Evolutionary conservation across 306 rosid genomes (phyloP), one percentile per base, ranked within the genome.

Genomic region (Corylus heterophylla): DNA sequence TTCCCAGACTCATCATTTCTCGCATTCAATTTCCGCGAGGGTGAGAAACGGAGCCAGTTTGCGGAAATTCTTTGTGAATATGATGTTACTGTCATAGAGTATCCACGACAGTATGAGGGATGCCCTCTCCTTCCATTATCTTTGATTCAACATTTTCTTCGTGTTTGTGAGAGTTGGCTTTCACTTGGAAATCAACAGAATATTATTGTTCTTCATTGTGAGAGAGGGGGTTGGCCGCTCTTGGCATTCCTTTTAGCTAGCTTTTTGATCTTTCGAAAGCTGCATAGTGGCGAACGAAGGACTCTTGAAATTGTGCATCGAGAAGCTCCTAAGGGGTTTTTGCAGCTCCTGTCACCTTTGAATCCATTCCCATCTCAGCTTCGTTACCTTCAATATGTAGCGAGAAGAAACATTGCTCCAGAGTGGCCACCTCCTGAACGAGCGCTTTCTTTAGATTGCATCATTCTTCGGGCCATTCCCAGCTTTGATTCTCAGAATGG

Each of bases 221-320:
- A 94, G 82, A 90, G 98, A 74, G 98, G 98, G 31, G 98, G 97
- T 61, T 94, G 98, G 98, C 97, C 98, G 49, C 92, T 92, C 55
- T 85, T 94, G 75, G 97, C 97, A 14, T 92, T 91, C 75, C 91
- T 92, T 12, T 88, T 94, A 11, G 91, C 97, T 5, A 84, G 92
- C 61, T 87, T 94, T 76, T 79, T 94, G 54, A 89, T 92, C 76
- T 94, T 88, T 74, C 86, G 83, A 55, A 92, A 86, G 79, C 62
- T 87, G 72, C 97, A 94, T 73, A 89, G 90, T 37, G 95, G 97
- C 25, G 98, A 94, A 77, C 82, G 90, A 4, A 88, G 76, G 85
- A 92, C 93, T 9, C 98, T 94, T 14, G 97, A 94, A 55, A 94
- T 92, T 81, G 98, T 92, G 31, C 97, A 94, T 72, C 87, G 92